Base-by-base conservation (phyloP, 345 rosid species). In the Noccaea bulbosa region DNA sequence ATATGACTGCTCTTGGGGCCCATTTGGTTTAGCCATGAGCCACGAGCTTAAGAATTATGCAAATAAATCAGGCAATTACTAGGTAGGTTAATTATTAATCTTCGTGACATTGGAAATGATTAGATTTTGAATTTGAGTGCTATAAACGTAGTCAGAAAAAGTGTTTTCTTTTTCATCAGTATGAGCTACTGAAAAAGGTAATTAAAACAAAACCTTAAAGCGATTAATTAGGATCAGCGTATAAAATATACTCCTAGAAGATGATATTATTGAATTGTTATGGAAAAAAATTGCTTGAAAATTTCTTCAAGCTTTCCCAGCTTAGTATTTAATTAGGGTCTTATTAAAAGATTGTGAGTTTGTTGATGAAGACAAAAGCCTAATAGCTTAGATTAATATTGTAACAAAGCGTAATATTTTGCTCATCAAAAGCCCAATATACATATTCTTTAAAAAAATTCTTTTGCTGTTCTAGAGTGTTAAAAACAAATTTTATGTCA, bases 11-110 rank as follows among this genome's bases (percentile, higher is more conserved):
- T 67, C 46, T 60, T 67, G 56, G 68, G 73, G 35, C 73, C 73
- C 72, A 59, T 59, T 34, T 46, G 53, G 43, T 63, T 43, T 46
- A 20, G 78, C 85, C 56, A 86, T 81, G 88, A 84, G 91, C 88
- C 85, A 67, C 86, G 85, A 81, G 71, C 74, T 78, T 46, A 12
- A 27, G 39, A 45, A 30, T 45, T 62, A 6, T 15, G 27, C 53
- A 44, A 62, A 37, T 20, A 40, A 59, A 40, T 2, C 20, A 22
- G 20, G 9, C 16, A 30, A 30, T 32, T 27, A 40, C 49, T 59
- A 59, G 82, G 81, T 81, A 84, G 86, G 86, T 72, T 45, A 62
- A 62, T 62, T 45, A 62, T 30, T 62, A 30, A 33, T 62, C 40
- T 43, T 44, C 11, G 3, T 62, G 30, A 62, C 27, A 44, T 14